Evolutionary conservation across 2,329 filamentous ascomycete species (phyloP).

Genomic region (Sclerotinia minor): DNA sequence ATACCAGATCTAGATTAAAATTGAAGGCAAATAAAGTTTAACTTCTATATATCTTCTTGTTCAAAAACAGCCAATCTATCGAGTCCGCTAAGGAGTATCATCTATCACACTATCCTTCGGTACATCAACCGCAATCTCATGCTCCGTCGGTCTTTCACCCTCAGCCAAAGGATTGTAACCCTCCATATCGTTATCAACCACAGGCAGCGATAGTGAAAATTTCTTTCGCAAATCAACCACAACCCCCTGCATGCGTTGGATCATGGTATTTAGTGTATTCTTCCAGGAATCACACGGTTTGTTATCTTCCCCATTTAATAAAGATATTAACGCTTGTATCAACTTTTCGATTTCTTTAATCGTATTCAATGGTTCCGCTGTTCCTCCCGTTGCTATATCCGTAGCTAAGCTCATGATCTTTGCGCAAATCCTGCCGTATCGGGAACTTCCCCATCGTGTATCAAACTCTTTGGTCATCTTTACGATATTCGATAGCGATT

Average conservation of each 20-base stretch:
- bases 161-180: neutral
- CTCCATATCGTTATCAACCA: too few relatives aligned
- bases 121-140: neutral
- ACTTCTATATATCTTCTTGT: too few relatives aligned
- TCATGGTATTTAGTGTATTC: neutral
- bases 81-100: neutral
- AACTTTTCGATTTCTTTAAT: neutral
- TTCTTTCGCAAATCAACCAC: neutral
- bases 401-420: neutral
- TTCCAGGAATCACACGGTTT: neutral
- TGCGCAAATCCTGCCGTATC: neutral
- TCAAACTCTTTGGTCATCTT: neutral
- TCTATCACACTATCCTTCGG: neutral
- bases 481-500: neutral
- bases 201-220: fast-evolving
- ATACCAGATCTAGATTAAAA: too few relatives aligned
- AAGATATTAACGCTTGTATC: neutral
- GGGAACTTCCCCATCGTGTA: neutral
- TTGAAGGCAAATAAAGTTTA: too few relatives aligned
- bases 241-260: neutral
- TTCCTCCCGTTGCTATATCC: neutral
- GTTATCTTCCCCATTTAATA: neutral
- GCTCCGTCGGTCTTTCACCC: neutral
- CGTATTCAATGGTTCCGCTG: too few relatives aligned
- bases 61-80: neutral